phyloP scores from a whole-genome alignment of 2,329 filamentous ascomycete species.

The Trichoderma asperellum region DNA sequence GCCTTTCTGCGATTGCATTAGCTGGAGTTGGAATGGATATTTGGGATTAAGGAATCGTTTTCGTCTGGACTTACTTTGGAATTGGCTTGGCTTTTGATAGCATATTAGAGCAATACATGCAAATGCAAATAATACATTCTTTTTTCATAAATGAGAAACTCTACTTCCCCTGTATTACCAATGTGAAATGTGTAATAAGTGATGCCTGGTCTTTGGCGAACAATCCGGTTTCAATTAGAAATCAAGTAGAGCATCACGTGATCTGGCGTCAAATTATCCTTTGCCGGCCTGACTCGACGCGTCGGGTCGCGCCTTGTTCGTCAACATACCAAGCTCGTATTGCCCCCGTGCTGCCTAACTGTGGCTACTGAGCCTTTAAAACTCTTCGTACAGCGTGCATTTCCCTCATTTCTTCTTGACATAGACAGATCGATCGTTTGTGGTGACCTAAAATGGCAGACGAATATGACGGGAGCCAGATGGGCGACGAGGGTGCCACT shows the following conservation, averaged over 20 bases:
- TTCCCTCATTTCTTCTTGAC: not conserved
- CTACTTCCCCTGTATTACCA: not conserved
- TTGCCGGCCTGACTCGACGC: constrained; percentile 40
- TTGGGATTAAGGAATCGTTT: constrained; percentile 11
- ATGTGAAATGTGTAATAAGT: not conserved
- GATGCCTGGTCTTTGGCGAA: constrained; percentile 4
- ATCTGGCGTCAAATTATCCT: constrained; percentile 42
- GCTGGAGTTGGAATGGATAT: constrained; percentile 12
- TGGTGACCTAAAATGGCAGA: constrained; percentile 47
- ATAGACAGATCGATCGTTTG: not conserved
- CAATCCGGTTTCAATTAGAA: constrained; percentile 10
- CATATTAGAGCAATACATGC: not conserved
- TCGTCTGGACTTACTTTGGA: not conserved
- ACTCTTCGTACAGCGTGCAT: not conserved
- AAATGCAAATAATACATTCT: constrained; percentile 6
- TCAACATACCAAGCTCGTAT: constrained; percentile 33
- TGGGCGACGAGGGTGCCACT: constrained; percentile 70
- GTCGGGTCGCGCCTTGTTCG: constrained; percentile 40
- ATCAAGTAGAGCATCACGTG: constrained; percentile 39
- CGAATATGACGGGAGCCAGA: constrained; percentile 68
- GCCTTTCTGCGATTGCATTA: constrained; percentile 13
- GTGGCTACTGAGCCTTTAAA: constrained; percentile 1
- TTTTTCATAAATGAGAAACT: not conserved
- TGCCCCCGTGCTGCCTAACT: constrained; percentile 28
- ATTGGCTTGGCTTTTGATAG: not conserved